Evolutionary conservation across 768 basidiomycete species (phyloP), one percentile per base, ranked within the genome.

Genomic region (Cantharellus cinnabarinus): DNA sequence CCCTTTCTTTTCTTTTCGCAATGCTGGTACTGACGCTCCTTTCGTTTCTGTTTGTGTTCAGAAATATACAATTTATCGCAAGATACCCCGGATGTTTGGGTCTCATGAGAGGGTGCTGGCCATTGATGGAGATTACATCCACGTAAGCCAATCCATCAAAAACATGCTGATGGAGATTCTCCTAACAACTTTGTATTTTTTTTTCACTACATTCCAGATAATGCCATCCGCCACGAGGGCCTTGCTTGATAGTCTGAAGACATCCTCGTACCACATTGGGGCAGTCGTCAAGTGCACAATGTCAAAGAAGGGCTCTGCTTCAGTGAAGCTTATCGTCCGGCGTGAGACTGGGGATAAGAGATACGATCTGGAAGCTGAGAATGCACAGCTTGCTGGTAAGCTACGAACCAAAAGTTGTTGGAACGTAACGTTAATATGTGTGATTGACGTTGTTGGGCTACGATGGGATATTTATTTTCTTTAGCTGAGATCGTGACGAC

Each of bases 331-430:
- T 20, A 79, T 94, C 40, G 78, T 98, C 7, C 83, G 79, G 66
- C 74, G 85, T 62, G 77, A 79, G 42, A 76, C 77, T 50, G 76
- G 80, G 48, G 84, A 82, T 64, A 99, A 98, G 75, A 76, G 90
- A 42, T 98, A 97, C 67, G 94, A 98, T 65, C 97, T 95, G 67
- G 95, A 99, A 71, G 94, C 91, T 0, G 93, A 94, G 69, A 89
- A 73, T 63, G 76, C 85, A 1, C 83, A 81, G 68, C 67, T 81
- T 59, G 89, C 93, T 53, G 77, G 87, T 86, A 66, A 65, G 85
- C 20, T 29, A 29, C 20, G 20, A 29, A 29, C 20, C 20, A 29
- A 29, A 29, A 29, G 20, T 29, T 29, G 20, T 29, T 29, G 20
- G 20, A 29, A 29, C 20, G 20, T 29, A 29, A 29, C 20, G 20